phyloP scores from a whole-genome alignment of 306 rosid genomes.

The Acmispon strigosus region DNA sequence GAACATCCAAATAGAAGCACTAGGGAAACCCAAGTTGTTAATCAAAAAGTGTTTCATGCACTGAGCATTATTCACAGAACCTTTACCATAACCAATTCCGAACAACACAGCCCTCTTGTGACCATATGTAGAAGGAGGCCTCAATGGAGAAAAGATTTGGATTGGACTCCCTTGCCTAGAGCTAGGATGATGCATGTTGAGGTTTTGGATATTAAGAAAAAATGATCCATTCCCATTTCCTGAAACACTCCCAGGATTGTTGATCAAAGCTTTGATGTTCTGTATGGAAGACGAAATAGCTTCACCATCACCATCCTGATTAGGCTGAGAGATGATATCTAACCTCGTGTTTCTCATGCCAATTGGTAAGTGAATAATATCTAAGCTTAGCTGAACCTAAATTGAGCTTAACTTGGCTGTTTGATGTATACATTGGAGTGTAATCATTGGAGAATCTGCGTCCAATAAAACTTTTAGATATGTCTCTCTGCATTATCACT shows the following conservation, averaged over 20 bases:
- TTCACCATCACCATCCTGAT: no score
- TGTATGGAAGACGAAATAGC: no score
- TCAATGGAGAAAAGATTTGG: background rate
- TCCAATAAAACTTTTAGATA: background rate
- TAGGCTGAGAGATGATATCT: background rate
- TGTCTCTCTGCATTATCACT: background rate
- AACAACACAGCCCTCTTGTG: constrained; percentile 29
- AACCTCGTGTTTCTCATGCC: background rate
- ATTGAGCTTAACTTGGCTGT: background rate
- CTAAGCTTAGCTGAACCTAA: background rate
- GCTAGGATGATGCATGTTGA: background rate
- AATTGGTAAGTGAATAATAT: background rate
- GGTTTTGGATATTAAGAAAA: background rate
- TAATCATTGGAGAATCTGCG: background rate
- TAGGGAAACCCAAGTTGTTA: constrained; percentile 37
- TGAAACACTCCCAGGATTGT: background rate
- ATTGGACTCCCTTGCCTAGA: background rate
- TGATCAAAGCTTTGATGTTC: background rate
- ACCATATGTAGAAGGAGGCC: constrained; percentile 17
- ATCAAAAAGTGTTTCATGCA: constrained; percentile 44
- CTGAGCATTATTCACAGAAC: constrained; percentile 40
- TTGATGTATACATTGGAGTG: background rate
- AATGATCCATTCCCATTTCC: constrained; percentile 10
- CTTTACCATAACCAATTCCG: constrained; percentile 28
- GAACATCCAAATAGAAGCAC: constrained; percentile 38